Evolutionary conservation across 2,329 filamentous ascomycete species (phyloP).

Genomic region (Colletotrichum sp.): DNA sequence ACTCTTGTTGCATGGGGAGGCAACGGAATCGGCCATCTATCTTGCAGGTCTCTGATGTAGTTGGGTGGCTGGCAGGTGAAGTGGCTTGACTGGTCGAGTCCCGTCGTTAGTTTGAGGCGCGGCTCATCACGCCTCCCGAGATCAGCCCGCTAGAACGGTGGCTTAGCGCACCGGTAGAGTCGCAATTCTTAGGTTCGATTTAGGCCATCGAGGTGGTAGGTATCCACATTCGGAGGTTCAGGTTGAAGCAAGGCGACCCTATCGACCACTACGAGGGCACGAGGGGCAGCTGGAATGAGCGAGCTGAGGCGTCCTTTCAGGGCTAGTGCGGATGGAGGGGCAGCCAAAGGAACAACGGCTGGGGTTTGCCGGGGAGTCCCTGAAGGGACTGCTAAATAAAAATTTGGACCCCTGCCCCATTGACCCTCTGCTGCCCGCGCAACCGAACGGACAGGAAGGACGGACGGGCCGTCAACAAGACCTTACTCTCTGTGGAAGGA

Average conservation of each 20-base stretch:
- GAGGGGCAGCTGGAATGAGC: neutral
- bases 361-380: conserved; percentile 7
- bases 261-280: neutral
- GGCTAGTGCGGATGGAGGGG: neutral
- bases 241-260: neutral
- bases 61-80: neutral
- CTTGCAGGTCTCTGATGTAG: neutral
- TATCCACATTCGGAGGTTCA: neutral
- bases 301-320: neutral
- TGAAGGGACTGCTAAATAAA: conserved; percentile 6
- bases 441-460: conserved; percentile 12
- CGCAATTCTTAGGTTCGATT: neutral
- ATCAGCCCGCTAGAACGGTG: neutral
- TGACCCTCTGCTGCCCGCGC: conserved; percentile 19
- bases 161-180: neutral
- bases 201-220: neutral
- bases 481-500: neutral
- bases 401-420: conserved; percentile 17
- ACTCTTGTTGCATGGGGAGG: too few species aligned
- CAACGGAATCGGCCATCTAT: neutral
- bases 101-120: neutral
- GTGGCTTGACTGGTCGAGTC: neutral
- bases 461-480: conserved; percentile 13
- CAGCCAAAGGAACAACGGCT: neutral
- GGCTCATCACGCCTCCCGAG: conserved; percentile 6